A percentile compares a stretch with the other conserved stretches of the same genome.
Evolutionary conservation across 371 early-diverging fungal genomes (phyloP).

Genomic region (Blyttiomyces sp.): DNA sequence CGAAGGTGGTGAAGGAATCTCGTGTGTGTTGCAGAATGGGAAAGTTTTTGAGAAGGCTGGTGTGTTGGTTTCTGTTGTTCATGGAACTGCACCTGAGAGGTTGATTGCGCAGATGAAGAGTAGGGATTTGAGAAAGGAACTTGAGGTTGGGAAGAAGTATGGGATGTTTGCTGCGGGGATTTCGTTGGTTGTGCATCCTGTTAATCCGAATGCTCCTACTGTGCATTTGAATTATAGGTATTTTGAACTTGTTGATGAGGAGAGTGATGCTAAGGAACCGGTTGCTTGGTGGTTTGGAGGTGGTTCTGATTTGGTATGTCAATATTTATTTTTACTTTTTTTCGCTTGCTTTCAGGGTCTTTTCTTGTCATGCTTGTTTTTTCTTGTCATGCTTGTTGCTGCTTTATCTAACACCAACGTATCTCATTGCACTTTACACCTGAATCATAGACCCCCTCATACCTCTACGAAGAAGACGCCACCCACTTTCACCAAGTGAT

Average conservation of each 20-base stretch:
- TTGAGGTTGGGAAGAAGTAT: conserved; percentile 30
- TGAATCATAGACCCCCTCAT: conserved; percentile 45
- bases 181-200: conserved; percentile 89
- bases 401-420: not conserved
- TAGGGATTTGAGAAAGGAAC: conserved; percentile 36
- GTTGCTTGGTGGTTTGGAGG: conserved; percentile 51
- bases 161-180: conserved; percentile 86
- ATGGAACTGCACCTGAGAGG: conserved; percentile 33
- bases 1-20: conserved; percentile 86
- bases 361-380: no score
- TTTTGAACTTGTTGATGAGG: conserved; percentile 68
- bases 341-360: no score
- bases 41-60: conserved; percentile 94
- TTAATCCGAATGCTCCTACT: conserved; percentile 94
- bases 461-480: conserved; percentile 52
- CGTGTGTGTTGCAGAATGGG: conserved; percentile 89
- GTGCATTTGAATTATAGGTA: conserved; percentile 96
- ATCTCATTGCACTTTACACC: not conserved
- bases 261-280: conserved; percentile 29
- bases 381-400: no score
- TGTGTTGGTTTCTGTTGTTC: conserved; percentile 54
- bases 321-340: not conserved
- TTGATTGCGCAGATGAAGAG: conserved; percentile 46
- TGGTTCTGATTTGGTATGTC: conserved; percentile 45
- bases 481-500: conserved; percentile 49